Conservation (phyloP, 441 rosid genomes). For the Aquilaria agallochum region DNA sequence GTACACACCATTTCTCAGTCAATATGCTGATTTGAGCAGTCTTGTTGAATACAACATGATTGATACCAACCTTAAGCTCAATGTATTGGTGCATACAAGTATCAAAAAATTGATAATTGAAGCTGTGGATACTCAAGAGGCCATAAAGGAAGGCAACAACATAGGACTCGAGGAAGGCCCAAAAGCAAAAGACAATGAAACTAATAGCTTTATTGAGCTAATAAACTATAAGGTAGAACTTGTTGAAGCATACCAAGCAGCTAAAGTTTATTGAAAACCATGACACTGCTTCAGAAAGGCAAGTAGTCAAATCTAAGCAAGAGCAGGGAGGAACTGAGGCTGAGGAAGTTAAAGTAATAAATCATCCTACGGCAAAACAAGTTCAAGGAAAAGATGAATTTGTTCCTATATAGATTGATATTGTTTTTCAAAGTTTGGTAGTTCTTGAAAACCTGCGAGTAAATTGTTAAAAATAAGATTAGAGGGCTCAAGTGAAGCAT, state of each 20-base stretch:
- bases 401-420: not conserved
- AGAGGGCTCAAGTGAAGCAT: too few relatives aligned
- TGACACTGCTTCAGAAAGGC: constrained; percentile 19
- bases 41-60: constrained; percentile 30
- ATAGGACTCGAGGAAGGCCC: too few relatives aligned
- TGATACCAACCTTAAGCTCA: constrained; percentile 23
- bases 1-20: constrained; percentile 26
- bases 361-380: constrained; percentile 10
- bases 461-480: too few relatives aligned
- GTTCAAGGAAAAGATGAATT: constrained; percentile 13
- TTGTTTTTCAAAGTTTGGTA: constrained; percentile 14
- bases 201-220: too few relatives aligned
- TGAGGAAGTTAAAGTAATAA: constrained; percentile 8
- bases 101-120: constrained; percentile 7
- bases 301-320: constrained; percentile 15
- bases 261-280: constrained; percentile 10
- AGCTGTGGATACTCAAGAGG: constrained; percentile 17
- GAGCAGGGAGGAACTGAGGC: not conserved
- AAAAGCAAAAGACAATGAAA: too few relatives aligned
- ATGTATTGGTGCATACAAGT: constrained; percentile 13
- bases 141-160: constrained; percentile 12
- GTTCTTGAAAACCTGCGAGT: not conserved
- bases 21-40: constrained; percentile 52
- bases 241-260: constrained; percentile 11
- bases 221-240: constrained; percentile 1